Evolutionary conservation across 441 rosid species (phyloP).

Genomic region (Populus hybrid): DNA sequence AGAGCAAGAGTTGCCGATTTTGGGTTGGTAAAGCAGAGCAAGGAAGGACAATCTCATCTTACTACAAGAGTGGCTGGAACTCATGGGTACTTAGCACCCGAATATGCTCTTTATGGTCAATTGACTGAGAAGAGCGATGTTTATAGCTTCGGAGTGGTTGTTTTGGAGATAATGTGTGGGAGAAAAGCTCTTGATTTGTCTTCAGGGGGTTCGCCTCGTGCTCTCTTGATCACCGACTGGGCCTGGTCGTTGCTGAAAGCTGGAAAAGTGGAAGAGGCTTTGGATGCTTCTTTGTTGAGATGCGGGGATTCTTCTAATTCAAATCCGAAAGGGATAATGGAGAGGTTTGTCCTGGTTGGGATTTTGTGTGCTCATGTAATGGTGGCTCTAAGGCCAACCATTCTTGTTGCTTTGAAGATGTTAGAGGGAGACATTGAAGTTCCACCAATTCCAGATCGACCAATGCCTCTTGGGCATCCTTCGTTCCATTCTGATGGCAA

Average conservation of each 20-base stretch:
- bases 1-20: conserved; percentile 95
- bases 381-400: conserved; percentile 83
- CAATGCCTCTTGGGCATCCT: conserved; percentile 62
- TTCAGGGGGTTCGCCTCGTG: conserved; percentile 47
- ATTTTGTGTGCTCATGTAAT: conserved; percentile 83
- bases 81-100: conserved; percentile 88
- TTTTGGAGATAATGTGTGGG: conserved; percentile 82
- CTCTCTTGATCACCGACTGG: conserved; percentile 80
- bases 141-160: conserved; percentile 83
- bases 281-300: conserved; percentile 45
- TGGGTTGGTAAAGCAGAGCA: conserved; percentile 78
- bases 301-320: conserved; percentile 37
- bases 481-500: conserved; percentile 28
- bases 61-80: conserved; percentile 95
- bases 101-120: conserved; percentile 91
- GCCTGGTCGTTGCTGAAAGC: conserved; percentile 83
- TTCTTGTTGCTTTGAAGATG: conserved; percentile 76
- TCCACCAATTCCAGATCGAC: conserved; percentile 50
- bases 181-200: conserved; percentile 81
- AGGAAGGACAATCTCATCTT: conserved; percentile 88
- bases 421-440: conserved; percentile 88
- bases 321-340: conserved; percentile 71
- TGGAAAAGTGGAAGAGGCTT: conserved; percentile 53
- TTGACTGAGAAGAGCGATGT: conserved; percentile 87
- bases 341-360: conserved; percentile 75